Base-by-base conservation (phyloP, 192 early-diverging fungal species). In the Coemansia sp. region DNA sequence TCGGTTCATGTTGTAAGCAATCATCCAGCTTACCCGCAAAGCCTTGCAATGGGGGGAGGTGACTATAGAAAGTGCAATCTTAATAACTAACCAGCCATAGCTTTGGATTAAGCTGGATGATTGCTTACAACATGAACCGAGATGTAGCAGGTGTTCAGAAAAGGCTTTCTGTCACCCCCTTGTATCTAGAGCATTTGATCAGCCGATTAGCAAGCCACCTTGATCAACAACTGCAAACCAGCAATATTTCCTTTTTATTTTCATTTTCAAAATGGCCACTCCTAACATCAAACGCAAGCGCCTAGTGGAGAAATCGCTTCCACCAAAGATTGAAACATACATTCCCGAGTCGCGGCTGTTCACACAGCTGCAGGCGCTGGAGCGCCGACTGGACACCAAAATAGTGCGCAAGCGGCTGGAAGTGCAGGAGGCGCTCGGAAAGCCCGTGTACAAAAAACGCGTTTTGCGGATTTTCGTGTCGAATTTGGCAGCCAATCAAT, bases 261-360 rank as follows among this genome's bases (percentile, higher is more conserved):
- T 38, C 16, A 63, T 50, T 37, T 37, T 11, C 6, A 37, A 37
- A 37, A 75, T 76, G 71, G 51, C 71, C 0, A 60, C 65, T 0
- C 33, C 65, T 23, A 59, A 20, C 20, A 23, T 59, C 53, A 70
- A 75, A 53, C 67, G 68, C 61, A 66, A 65, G 57, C 55, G 72
- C 23, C 61, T 72, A 8, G 62, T 72, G 40, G 71, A 80, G 28
- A 65, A 63, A 39, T 63, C 53, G 15, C 57, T 80, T 33, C 76
- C 79, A 12, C 56, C 58, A 20, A 81, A 93, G 86, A 88, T 98
- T 65, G 94, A 94, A 39, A 72, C 86, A 1, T 87, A 88, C 73
- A 88, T 98, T 28, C 93, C 94, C 9, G 96, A 98, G 70, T 93
- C 96, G 23, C 85, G 82, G 33, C 75, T 96, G 23, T 96, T 93